Evolutionary conservation across 2,329 filamentous ascomycete genomes (phyloP).

Genomic region (Dothistroma septosporum): DNA sequence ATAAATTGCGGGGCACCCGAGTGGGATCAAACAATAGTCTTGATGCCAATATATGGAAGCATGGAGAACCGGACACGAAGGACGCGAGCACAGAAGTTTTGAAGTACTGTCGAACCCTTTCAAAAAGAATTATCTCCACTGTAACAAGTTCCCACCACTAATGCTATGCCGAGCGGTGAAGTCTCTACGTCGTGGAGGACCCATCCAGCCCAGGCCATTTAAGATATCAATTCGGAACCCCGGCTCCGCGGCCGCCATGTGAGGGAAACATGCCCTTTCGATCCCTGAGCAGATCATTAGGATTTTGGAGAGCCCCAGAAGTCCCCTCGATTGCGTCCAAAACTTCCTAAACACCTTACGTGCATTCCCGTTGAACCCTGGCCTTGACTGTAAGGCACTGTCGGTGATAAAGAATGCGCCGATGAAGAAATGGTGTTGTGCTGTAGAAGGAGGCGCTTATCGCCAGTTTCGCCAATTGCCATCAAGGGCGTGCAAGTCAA

Average conservation of each 20-base stretch:
- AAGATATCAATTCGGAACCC: no score
- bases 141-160: no score
- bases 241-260: no score
- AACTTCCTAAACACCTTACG: no score
- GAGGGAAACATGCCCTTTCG: neutral
- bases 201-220: no score
- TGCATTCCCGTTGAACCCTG: neutral
- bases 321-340: neutral
- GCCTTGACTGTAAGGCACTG: neutral
- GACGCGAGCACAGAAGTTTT: no score
- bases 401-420: neutral
- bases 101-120: no score
- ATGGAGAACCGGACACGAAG: neutral
- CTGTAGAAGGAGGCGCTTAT: neutral
- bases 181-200: no score
- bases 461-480: neutral
- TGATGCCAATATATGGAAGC: neutral
- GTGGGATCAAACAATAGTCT: neutral
- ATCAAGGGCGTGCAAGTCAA: no score
- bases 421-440: neutral
- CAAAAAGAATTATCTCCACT: no score
- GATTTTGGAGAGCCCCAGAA: neutral
- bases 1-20: neutral
- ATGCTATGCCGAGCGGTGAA: no score
- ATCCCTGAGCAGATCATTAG: neutral